Evolutionary conservation across 2,329 filamentous ascomycete species (phyloP).

Genomic region (Chaetomium strumarium): DNA sequence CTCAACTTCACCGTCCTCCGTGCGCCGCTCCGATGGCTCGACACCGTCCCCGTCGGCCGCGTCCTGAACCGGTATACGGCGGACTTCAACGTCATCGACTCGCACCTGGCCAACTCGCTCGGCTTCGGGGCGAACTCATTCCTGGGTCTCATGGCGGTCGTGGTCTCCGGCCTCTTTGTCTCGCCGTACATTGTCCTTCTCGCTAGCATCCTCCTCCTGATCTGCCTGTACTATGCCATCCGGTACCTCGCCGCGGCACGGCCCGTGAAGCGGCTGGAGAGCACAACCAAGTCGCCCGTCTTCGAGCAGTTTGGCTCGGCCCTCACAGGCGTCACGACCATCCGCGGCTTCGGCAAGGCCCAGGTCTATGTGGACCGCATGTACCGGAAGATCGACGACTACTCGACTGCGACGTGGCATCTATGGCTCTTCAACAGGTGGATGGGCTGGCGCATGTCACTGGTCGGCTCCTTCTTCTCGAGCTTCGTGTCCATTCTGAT

Average conservation of each 20-base stretch:
- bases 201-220: constrained; percentile 49
- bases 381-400: constrained; percentile 63
- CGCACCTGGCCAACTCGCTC: constrained; percentile 57
- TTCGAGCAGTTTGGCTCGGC: constrained; percentile 75
- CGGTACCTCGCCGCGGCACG: constrained; percentile 65
- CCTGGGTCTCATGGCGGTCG: constrained; percentile 58
- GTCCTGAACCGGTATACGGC: constrained; percentile 73
- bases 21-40: constrained; percentile 71
- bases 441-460: constrained; percentile 66
- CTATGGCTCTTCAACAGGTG: constrained; percentile 70
- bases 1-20: constrained; percentile 63
- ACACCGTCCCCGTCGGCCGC: constrained; percentile 71
- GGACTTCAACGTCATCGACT: constrained; percentile 71
- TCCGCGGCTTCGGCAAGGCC: constrained; percentile 67
- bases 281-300: constrained; percentile 69
- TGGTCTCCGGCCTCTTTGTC: constrained; percentile 62
- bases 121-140: constrained; percentile 54
- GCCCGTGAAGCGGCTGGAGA: constrained; percentile 72
- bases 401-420: constrained; percentile 60
- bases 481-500: constrained; percentile 60
- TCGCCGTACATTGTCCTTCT: constrained; percentile 61
- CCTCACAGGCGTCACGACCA: constrained; percentile 66
- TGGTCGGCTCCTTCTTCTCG: constrained; percentile 64
- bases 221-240: constrained; percentile 53
- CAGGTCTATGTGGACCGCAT: constrained; percentile 63